A percentile compares a stretch with the other conserved stretches of the same genome.
Evolutionary conservation across 208 protist species (phyloP).

Genomic region (Polymyxa betae): DNA sequence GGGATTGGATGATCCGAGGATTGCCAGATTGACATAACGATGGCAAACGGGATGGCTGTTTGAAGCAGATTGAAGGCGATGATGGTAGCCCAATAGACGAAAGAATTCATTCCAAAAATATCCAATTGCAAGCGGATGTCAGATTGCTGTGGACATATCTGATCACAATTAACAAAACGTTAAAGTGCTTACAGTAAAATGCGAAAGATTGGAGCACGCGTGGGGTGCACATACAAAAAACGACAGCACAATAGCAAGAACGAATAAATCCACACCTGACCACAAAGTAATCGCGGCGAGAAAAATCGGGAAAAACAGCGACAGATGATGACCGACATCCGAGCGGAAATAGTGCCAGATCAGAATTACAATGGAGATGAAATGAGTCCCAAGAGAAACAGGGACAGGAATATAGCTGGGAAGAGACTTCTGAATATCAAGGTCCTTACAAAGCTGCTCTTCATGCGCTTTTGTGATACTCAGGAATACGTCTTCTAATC

Average conservation of each 20-base stretch:
- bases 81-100: background rate
- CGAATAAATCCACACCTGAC: background rate
- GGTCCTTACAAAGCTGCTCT: background rate
- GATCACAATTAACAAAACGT: background rate
- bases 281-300: background rate
- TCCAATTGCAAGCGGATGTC: background rate
- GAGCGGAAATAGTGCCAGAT: background rate
- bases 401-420: too few relatives aligned
- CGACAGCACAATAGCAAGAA: background rate
- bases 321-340: background rate
- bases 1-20: too few relatives aligned
- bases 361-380: too few relatives aligned
- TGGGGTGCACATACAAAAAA: background rate
- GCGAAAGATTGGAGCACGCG: background rate
- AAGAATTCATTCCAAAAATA: background rate
- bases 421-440: too few relatives aligned
- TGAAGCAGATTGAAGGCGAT: background rate
- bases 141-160: background rate
- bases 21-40: background rate
- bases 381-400: too few relatives aligned
- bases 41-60: background rate
- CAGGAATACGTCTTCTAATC: conserved; percentile 32
- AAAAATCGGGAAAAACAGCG: background rate
- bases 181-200: background rate
- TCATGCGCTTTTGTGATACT: background rate